phyloP scores from a whole-genome alignment of 2,329 filamentous ascomycete genomes.

The Phoma sp. region DNA sequence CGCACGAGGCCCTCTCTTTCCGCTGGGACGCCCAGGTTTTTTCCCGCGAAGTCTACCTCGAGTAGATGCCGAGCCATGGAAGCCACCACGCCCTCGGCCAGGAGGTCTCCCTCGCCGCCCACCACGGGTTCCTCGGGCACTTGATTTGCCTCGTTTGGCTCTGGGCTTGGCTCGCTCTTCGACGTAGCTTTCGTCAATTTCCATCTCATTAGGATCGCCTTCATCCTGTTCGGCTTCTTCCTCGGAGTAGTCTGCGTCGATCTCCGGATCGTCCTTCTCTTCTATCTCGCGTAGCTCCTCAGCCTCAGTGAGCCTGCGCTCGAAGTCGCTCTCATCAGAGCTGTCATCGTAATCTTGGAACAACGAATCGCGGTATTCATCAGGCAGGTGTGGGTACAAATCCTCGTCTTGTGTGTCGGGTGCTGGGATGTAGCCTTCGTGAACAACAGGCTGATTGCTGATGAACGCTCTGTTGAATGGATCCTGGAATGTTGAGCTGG shows the following conservation, averaged over 20 bases:
- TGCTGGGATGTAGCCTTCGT: slow-evolving; percentile 50
- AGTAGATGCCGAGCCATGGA: slow-evolving; percentile 22
- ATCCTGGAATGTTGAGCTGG: slow-evolving; percentile 25
- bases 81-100: slow-evolving; percentile 34
- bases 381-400: slow-evolving; percentile 32
- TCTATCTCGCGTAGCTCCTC: slow-evolving; percentile 36
- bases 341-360: slow-evolving; percentile 34
- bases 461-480: slow-evolving; percentile 33
- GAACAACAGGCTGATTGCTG: slow-evolving; percentile 41
- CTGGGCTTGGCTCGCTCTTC: slow-evolving; percentile 25
- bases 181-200: slow-evolving; percentile 38
- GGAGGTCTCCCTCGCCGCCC: slow-evolving; percentile 35
- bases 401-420: slow-evolving; percentile 44
- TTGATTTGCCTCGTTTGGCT: slow-evolving; percentile 26
- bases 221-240: slow-evolving; percentile 42
- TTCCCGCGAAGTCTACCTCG: slow-evolving; percentile 32
- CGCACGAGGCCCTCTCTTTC: slow-evolving; percentile 56
- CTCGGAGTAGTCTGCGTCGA: slow-evolving; percentile 46
- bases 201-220: slow-evolving; percentile 42
- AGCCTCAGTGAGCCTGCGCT: slow-evolving; percentile 36
- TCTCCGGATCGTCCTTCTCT: slow-evolving; percentile 39
- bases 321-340: slow-evolving; percentile 38
- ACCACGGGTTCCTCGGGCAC: slow-evolving; percentile 25
- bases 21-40: slow-evolving; percentile 37
- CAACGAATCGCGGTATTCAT: slow-evolving; percentile 26